Conservation (phyloP, 305 asterid species). For the Salvia sclarea region DNA sequence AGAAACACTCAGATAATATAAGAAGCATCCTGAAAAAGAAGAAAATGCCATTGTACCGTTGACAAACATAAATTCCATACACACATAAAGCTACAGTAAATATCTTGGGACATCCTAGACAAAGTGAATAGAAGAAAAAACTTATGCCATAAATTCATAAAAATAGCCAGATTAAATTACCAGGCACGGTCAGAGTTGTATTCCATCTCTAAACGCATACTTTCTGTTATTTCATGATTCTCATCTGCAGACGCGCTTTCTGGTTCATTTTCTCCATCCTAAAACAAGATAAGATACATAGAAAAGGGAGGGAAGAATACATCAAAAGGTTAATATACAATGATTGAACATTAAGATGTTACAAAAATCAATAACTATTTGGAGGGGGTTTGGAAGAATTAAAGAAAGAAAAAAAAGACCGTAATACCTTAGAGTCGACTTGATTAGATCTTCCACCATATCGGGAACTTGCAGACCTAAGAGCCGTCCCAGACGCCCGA, state of each 20-base stretch:
- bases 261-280: conserved; percentile 51
- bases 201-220: conserved; percentile 88
- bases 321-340: conserved; percentile 20
- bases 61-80: background rate
- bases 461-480: conserved; percentile 68
- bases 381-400: background rate
- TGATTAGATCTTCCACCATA: conserved; percentile 57
- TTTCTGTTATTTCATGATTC: conserved; percentile 69
- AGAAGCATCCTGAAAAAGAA: conserved; percentile 2
- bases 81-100: no score
- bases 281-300: conserved; percentile 29
- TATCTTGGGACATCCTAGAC: background rate
- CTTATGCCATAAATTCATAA: background rate
- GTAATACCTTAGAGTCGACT: conserved; percentile 55
- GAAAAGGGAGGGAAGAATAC: no score
- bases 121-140: conserved; percentile 12
- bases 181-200: conserved; percentile 91
- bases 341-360: background rate
- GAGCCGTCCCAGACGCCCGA: conserved; percentile 85
- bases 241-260: conserved; percentile 46
- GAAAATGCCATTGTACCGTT: background rate
- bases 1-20: no score
- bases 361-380: background rate
- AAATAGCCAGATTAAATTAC: conserved; percentile 45
- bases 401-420: conserved; percentile 19